Percentiles rank a stretch among this genome's conserved stretches.
Evolutionary conservation across 108 stramenopile genomes (phyloP).

Genomic region (Seminavis robusta): DNA sequence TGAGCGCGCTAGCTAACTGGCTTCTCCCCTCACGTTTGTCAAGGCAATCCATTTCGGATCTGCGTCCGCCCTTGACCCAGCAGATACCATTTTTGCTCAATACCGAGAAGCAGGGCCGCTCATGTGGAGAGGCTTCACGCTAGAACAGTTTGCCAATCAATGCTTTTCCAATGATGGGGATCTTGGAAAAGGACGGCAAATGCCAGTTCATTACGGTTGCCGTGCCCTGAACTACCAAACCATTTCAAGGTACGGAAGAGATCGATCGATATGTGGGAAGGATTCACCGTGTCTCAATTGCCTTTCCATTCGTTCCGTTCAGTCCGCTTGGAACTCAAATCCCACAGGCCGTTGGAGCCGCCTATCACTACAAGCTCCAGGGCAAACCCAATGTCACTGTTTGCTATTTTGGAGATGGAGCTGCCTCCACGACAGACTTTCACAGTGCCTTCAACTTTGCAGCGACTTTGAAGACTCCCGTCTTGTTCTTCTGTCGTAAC

Average conservation of each 20-base stretch:
- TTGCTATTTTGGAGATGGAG: slow-evolving; percentile 96
- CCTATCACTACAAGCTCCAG: slow-evolving; percentile 82
- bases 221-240: slow-evolving; percentile 93
- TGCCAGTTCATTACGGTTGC: slow-evolving; percentile 98
- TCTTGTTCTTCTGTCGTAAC: slow-evolving; percentile 96
- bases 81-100: slow-evolving; percentile 92
- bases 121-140: slow-evolving; percentile 98
- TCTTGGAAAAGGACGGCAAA: slow-evolving; percentile 94
- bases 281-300: too few species aligned
- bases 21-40: too few species aligned
- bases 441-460: slow-evolving; percentile 96
- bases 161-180: slow-evolving; percentile 91
- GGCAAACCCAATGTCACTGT: slow-evolving; percentile 52
- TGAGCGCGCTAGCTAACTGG: too few species aligned
- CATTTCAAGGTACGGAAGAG: too few species aligned
- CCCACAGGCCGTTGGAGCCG: slow-evolving; percentile 94
- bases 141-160: slow-evolving; percentile 95
- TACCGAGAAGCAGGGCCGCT: slow-evolving; percentile 95
- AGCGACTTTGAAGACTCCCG: slow-evolving; percentile 85
- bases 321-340: slow-evolving; percentile 95
- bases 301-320: too few species aligned
- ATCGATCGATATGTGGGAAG: too few species aligned
- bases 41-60: slow-evolving; percentile 92
- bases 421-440: slow-evolving; percentile 94
- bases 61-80: slow-evolving; percentile 74